Conservation (phyloP, 1,284 basidiomycete species). For the Phellinidium pouzarii region DNA sequence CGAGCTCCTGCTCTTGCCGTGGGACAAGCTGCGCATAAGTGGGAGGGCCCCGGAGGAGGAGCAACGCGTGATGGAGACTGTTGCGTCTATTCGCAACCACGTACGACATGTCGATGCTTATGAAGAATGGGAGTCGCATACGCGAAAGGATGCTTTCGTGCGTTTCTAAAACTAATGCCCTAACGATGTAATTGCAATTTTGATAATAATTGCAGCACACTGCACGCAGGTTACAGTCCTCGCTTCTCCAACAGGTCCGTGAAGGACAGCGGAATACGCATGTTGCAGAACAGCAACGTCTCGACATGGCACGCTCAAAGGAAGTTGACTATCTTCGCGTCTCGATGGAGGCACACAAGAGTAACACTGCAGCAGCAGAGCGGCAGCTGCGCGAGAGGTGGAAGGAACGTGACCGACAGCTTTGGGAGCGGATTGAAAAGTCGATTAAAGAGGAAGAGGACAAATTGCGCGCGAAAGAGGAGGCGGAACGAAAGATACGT, state of each 20-base stretch:
- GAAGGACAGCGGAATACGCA: constrained; percentile 34
- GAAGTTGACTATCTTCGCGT: constrained; percentile 44
- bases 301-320: constrained; percentile 35
- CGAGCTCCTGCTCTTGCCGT: not conserved
- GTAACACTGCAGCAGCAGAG: constrained; percentile 37
- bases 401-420: constrained; percentile 43
- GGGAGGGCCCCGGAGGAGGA: constrained; percentile 37
- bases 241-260: constrained; percentile 33
- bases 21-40: constrained; percentile 8
- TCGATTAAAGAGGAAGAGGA: constrained; percentile 62
- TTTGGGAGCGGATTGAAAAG: constrained; percentile 56
- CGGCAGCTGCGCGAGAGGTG: constrained; percentile 38
- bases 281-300: constrained; percentile 31
- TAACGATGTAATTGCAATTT: constrained; percentile 9
- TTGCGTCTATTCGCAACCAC: constrained; percentile 61
- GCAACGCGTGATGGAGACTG: constrained; percentile 54
- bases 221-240: constrained; percentile 49
- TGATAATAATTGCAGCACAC: constrained; percentile 47
- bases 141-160: constrained; percentile 65
- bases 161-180: constrained; percentile 25
- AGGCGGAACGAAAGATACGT: constrained; percentile 41
- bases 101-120: constrained; percentile 65
- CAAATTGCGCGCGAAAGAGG: constrained; percentile 43
- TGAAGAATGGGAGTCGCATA: constrained; percentile 70
- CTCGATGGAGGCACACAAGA: constrained; percentile 34